These are phyloP conservation scores for Alternaria triticimaculans DNA, from an alignment of 2,329 filamentous ascomycete species.

Conservation along the genomic window DNA sequence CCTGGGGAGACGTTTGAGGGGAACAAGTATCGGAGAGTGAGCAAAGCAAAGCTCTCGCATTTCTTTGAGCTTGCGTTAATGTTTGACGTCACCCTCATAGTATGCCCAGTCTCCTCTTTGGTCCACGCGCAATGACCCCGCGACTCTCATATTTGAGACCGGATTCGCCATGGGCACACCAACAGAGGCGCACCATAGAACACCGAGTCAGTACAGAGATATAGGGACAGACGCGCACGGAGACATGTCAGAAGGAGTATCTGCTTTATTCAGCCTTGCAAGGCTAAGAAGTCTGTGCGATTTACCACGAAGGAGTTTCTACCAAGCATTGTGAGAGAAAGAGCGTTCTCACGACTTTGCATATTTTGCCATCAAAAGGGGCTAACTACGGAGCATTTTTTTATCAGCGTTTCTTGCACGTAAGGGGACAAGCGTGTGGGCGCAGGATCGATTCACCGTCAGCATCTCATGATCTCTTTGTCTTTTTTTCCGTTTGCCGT, in stretches of 20 bases:
- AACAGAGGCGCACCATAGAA: not conserved
- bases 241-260: not conserved
- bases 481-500: not conserved
- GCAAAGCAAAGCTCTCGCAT: slow-evolving; percentile 14
- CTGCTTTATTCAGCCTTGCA: not conserved
- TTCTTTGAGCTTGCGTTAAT: slow-evolving; percentile 22
- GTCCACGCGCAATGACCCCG: slow-evolving; percentile 13
- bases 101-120: slow-evolving; percentile 32
- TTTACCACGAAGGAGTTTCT: not conserved
- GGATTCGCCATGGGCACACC: not conserved
- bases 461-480: not conserved
- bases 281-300: not conserved
- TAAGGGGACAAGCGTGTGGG: not conserved
- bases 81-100: slow-evolving; percentile 32
- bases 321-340: not conserved
- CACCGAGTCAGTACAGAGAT: not conserved
- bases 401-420: not conserved
- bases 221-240: not conserved
- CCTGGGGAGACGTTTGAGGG: slow-evolving; percentile 37
- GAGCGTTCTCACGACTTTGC: not conserved
- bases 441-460: slow-evolving; percentile 1
- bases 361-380: not conserved
- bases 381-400: not conserved
- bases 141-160: not conserved
- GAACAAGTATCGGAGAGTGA: slow-evolving; percentile 44